Base-by-base conservation (phyloP, 495 filamentous ascomycete genomes). In the Daldinia bambusicola region DNA sequence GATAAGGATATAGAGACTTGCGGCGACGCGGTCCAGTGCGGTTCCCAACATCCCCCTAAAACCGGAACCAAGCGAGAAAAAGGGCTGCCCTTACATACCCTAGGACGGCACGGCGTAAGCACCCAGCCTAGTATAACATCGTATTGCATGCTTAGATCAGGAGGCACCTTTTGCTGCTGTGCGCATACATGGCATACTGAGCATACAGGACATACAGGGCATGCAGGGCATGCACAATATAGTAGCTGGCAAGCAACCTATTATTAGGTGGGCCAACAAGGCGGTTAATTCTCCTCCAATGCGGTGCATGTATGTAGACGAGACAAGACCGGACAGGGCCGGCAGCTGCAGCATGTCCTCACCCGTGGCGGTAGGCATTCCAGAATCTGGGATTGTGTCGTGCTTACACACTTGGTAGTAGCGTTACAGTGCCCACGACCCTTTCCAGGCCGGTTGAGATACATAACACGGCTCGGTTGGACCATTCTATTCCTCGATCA, bases 341-440 rank as follows among this genome's bases (percentile, higher is more conserved):
- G 52, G 59, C 40, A 72, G 64, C 63, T 67, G 69, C 65, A 72
- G 64, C 60, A 68, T 72, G 70, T 64, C 62, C 65, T 68, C 70
- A 60, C 55, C 65, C 70, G 70, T 68, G 45, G 58, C 57, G 48
- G 61, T 72, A 72, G 55, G 58, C 57, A 72, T 69, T 72, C 70
- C 66, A 69, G 66, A 72, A 72, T 69, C 70, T 72, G 61, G 61
- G 70, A 72, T 69, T 69, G 70, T 72, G 70, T 72, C 65, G 70
- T 72, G 70, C 70, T 72, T 72, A 72, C 43, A 48, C 43, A 48
- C 56, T 43, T 60, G 37, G 37, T 60, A 43, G 30, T 65, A 55
- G 66, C 69, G 70, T 62, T 57, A 72, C 70, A 69, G 56, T 64
- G 66, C 61, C 65, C 48, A 67, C 64, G 63, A 72, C 55, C 36